Percentiles rank a stretch among this genome's conserved stretches.
phyloP scores from a whole-genome alignment of 345 rosid genomes.

The Cardamine chenopodiifolia region DNA sequence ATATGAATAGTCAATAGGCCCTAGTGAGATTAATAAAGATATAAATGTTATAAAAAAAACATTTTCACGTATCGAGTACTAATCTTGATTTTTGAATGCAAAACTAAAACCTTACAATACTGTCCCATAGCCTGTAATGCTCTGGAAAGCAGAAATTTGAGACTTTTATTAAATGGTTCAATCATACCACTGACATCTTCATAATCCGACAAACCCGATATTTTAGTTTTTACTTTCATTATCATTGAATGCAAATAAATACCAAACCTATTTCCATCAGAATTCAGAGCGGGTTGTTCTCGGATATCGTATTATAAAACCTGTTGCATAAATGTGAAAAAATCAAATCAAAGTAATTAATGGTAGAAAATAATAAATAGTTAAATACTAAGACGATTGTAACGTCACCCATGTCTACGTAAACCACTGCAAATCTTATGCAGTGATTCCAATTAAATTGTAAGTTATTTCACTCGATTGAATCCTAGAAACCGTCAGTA shows the following conservation, averaged over 20 bases:
- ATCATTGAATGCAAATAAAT: slow-evolving; percentile 33
- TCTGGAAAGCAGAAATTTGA: slow-evolving; percentile 34
- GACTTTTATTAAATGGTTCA: slow-evolving; percentile 27
- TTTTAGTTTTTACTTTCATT: slow-evolving; percentile 22
- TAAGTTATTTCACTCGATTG: background rate
- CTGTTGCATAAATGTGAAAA: slow-evolving; percentile 3
- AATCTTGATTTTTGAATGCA: background rate
- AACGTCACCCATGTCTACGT: background rate
- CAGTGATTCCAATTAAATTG: background rate
- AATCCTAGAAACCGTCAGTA: background rate
- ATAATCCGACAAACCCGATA: slow-evolving; percentile 35
- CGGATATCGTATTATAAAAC: background rate
- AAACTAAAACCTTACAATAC: background rate
- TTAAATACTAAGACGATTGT: too few relatives aligned
- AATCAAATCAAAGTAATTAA: background rate
- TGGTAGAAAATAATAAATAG: background rate
- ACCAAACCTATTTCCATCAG: slow-evolving; percentile 1
- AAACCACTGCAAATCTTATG: too few relatives aligned
- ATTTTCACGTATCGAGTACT: background rate
- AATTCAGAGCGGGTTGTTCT: slow-evolving; percentile 1
- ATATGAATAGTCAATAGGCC: too few relatives aligned
- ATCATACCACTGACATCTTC: slow-evolving; percentile 42
- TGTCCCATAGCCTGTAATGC: slow-evolving; percentile 31
- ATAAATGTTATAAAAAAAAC: background rate
- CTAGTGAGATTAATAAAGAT: background rate